These are phyloP conservation scores for Akanthomyces muscarius DNA, from an alignment of 2,329 filamentous ascomycete species.

Conservation along the genomic window DNA sequence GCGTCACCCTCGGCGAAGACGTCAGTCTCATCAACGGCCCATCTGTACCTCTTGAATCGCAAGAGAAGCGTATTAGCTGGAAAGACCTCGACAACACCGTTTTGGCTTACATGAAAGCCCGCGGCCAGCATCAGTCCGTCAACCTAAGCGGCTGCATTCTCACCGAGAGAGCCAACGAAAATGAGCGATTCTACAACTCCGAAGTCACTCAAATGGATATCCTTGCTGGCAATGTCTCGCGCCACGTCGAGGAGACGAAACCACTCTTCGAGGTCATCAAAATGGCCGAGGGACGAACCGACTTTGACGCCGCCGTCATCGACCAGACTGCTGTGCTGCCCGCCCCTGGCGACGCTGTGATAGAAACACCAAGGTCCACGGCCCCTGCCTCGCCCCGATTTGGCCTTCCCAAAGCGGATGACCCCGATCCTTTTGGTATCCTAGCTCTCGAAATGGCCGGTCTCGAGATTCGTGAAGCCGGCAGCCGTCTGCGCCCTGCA, in stretches of 20 bases:
- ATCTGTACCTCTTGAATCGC: constrained; percentile 52
- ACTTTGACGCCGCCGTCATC: constrained; percentile 67
- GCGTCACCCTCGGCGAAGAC: constrained; percentile 77
- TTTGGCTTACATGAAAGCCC: constrained; percentile 56
- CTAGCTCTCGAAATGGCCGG: constrained; percentile 87
- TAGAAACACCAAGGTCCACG: constrained; percentile 42
- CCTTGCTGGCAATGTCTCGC: constrained; percentile 52
- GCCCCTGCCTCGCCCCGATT: constrained; percentile 50
- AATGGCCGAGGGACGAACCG: constrained; percentile 76
- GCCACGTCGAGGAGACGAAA: constrained; percentile 50
- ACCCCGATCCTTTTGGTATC: constrained; percentile 90
- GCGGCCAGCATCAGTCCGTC: constrained; percentile 51
- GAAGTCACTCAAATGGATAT: constrained; percentile 52
- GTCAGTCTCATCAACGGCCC: constrained; percentile 74
- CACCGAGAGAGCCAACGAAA: constrained; percentile 55
- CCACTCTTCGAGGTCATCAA: constrained; percentile 78
- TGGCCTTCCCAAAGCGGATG: constrained; percentile 72
- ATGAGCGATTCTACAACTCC: constrained; percentile 54
- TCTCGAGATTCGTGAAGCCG: constrained; percentile 86
- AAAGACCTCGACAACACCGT: constrained; percentile 52
- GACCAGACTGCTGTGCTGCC: constrained; percentile 60
- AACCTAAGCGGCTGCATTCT: constrained; percentile 55
- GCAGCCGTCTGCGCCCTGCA: constrained; percentile 61
- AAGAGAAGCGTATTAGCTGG: constrained; percentile 49
- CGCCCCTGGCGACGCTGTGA: constrained; percentile 69